phyloP scores from a whole-genome alignment of 306 rosid genomes.

The Dalbergia cochinchinensis region DNA sequence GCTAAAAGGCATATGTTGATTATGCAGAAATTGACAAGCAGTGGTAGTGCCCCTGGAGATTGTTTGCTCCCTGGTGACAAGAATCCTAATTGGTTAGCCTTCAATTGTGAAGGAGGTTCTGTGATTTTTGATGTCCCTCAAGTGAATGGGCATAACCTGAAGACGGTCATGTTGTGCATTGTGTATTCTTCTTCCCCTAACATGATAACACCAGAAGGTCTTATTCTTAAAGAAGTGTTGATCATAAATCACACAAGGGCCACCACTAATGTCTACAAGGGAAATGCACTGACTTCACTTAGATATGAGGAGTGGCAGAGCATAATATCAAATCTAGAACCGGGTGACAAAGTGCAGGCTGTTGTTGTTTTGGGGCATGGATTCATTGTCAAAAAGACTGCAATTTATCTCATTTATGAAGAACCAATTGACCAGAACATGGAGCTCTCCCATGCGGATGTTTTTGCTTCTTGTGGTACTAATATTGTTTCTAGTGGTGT shows the following conservation, averaged over 20 bases:
- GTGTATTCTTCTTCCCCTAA: not conserved
- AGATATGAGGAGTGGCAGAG: not conserved
- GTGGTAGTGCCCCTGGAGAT: not conserved
- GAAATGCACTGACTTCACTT: not conserved
- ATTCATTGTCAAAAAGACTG: not conserved
- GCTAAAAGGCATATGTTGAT: not conserved
- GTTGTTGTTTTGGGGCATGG: not conserved
- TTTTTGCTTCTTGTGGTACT: too few species aligned
- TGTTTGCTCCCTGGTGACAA: not conserved
- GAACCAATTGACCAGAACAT: not conserved
- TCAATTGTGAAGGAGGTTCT: not conserved
- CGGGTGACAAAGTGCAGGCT: slow-evolving; percentile 1
- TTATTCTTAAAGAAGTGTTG: not conserved
- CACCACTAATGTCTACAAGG: not conserved
- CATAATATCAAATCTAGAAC: not conserved
- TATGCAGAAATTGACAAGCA: not conserved
- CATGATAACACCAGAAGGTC: not conserved
- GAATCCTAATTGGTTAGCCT: slow-evolving; percentile 5
- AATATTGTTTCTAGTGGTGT: too few species aligned
- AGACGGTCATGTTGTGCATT: not conserved
- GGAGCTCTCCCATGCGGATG: too few species aligned
- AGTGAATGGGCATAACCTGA: not conserved
- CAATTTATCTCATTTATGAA: slow-evolving; percentile 22
- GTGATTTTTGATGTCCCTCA: not conserved
- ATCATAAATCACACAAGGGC: slow-evolving; percentile 4